phyloP scores from a whole-genome alignment of 2,329 filamentous ascomycete genomes.

The Nemania sp. region DNA sequence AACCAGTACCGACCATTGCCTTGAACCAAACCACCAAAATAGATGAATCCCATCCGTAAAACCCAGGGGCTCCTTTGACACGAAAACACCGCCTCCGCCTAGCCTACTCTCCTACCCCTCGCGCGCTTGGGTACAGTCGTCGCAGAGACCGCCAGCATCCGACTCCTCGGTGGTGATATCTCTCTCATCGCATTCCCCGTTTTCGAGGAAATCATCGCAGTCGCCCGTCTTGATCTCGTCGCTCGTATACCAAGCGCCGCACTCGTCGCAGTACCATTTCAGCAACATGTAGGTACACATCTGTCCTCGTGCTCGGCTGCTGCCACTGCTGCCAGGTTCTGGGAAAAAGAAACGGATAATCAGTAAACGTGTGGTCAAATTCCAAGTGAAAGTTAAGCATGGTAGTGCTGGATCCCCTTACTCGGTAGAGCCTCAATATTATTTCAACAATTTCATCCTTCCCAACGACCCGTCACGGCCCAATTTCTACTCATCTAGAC shows the following conservation, averaged over 20 bases:
- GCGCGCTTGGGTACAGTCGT: slow-evolving; percentile 36
- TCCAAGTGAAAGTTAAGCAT: slow-evolving; percentile 1
- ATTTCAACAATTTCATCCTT: slow-evolving; percentile 19
- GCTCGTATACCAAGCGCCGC: slow-evolving; percentile 42
- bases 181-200: slow-evolving; percentile 33
- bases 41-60: neutral
- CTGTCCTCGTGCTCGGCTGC: slow-evolving; percentile 14
- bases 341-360: slow-evolving; percentile 28
- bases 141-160: slow-evolving; percentile 38
- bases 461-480: slow-evolving; percentile 1
- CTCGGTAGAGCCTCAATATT: slow-evolving; percentile 24
- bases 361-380: slow-evolving; percentile 11
- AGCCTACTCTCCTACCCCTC: slow-evolving; percentile 20
- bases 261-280: slow-evolving; percentile 42
- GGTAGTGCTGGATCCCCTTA: slow-evolving; percentile 7
- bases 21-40: neutral
- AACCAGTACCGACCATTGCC: neutral
- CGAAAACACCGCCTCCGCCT: neutral
- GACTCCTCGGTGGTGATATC: slow-evolving; percentile 34
- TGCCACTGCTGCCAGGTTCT: slow-evolving; percentile 15
- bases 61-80: neutral
- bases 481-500: slow-evolving; percentile 1
- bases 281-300: slow-evolving; percentile 40
- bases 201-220: slow-evolving; percentile 33
- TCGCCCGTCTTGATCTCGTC: slow-evolving; percentile 39